phyloP scores from a whole-genome alignment of 2,329 filamentous ascomycete species.

The Colletotrichum sp. region DNA sequence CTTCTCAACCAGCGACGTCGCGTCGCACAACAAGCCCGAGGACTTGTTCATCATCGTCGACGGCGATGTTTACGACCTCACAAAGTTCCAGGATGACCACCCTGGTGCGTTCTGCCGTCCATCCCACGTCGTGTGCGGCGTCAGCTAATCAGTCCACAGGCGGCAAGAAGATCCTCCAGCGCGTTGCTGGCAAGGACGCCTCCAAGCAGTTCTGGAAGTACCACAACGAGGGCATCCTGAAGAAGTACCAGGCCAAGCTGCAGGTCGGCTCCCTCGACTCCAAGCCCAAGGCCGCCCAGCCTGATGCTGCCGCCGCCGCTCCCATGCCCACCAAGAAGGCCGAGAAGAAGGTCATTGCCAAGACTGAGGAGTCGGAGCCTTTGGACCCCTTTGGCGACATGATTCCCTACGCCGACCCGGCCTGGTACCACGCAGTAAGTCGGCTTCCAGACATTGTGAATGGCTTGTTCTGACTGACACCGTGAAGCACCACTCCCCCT shows the following conservation, averaged over 20 bases:
- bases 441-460: not conserved
- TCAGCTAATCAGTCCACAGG: conserved; percentile 37
- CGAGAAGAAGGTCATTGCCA: conserved; percentile 39
- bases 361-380: conserved; percentile 67
- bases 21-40: conserved; percentile 87
- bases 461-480: not conserved
- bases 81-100: conserved; percentile 85
- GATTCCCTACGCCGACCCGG: conserved; percentile 90
- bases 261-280: conserved; percentile 88
- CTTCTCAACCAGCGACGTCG: conserved; percentile 84
- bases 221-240: conserved; percentile 86
- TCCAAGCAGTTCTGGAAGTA: conserved; percentile 75
- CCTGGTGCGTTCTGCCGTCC: conserved; percentile 62
- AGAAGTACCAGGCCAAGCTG: conserved; percentile 81
- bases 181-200: conserved; percentile 69
- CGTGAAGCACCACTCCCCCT: conserved; percentile 89
- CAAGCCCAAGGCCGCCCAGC: conserved; percentile 74
- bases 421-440: conserved; percentile 92
- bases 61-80: conserved; percentile 94
- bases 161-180: conserved; percentile 69
- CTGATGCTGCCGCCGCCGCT: conserved; percentile 48
- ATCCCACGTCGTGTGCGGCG: not conserved
- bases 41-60: conserved; percentile 91
- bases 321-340: conserved; percentile 43
- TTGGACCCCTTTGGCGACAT: conserved; percentile 85